Evolutionary conservation across 106 monocot species (phyloP).

Genomic region (Iris macrosiphon): DNA sequence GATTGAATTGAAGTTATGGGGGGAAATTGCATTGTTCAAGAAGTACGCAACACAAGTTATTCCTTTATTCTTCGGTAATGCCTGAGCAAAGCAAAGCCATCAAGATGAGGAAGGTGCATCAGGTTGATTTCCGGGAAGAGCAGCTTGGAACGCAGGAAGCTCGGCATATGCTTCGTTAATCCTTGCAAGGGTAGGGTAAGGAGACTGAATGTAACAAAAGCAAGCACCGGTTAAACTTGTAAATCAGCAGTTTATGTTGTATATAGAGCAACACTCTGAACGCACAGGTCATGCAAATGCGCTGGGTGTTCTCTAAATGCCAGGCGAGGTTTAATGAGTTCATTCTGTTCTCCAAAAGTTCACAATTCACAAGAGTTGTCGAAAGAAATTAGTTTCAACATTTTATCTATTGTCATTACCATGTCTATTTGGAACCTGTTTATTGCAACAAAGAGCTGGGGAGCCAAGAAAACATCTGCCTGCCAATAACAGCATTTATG

Average conservation of each 20-base stretch:
- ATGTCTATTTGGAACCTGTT: constrained; percentile 34
- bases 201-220: constrained; percentile 15
- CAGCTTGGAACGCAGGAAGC: constrained; percentile 48
- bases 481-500: constrained; percentile 10
- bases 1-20: too few relatives aligned
- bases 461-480: constrained; percentile 58
- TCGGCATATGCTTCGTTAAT: constrained; percentile 29
- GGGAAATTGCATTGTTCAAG: too few relatives aligned
- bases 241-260: too few relatives aligned
- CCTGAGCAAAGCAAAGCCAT: background rate
- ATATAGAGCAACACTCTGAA: too few relatives aligned
- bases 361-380: too few relatives aligned
- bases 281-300: too few relatives aligned
- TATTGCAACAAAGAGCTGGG: constrained; percentile 24
- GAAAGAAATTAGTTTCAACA: too few relatives aligned
- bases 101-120: constrained; percentile 28
- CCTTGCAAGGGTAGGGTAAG: constrained; percentile 34
- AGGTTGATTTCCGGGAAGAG: constrained; percentile 40
- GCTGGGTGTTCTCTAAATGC: too few relatives aligned
- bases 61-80: background rate
- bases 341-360: too few relatives aligned
- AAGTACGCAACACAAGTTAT: too few relatives aligned
- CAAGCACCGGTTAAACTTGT: too few relatives aligned
- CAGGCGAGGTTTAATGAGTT: too few relatives aligned
- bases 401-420: constrained; percentile 30